Evolutionary conservation across 73 alveolate genomes (phyloP), one percentile per base, ranked within the genome.

Genomic region (Stentor roeselii): DNA sequence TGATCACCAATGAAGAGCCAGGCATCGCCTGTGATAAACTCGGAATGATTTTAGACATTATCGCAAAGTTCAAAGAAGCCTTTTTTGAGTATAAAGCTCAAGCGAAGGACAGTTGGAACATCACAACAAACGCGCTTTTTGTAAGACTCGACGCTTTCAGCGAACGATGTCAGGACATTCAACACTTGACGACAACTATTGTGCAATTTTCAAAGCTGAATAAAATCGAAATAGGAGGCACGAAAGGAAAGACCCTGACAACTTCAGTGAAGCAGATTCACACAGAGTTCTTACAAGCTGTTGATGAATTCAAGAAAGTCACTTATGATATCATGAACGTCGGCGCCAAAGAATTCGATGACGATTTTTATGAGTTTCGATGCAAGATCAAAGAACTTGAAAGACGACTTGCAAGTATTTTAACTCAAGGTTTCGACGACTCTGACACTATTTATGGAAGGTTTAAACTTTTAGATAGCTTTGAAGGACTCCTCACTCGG

Each of bases 111-210:
- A 90, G 90, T n/a, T 98, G 99, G 99, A 94, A 96, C 88, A 97
- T 98, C 89, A 98, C 99, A 59, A 98, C 99, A 84, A 98, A 97
- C 83, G 99, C 99, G 41, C 92, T 98, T 78, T 98, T 98, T 87
- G 99, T 96, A 37, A 93, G 99, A 82, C 94, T 98, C 59, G 99
- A 98, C 87, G 92, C 99, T 34, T 98, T 98, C 97, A 90, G 97
- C 61, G 99, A 98, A 89, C 97, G 99, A 83, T 96, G 99, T 90
- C 99, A 98, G 31, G 99, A 98, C 87, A 98, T 98, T 84, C 92
- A 97, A 85, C 99, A 98, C 89, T 92, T 98, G 80, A 97, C 99
- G 36, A 94, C 95, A 90, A 98, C 99, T 11, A 98, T 96, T 78
- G 97, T 96, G 41, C 98, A 98, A 80, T 97, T 98, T 91, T 94